These are phyloP conservation scores for Astrothelium subdiscretum DNA, from an alignment of 495 filamentous ascomycete genomes.

Conservation along the genomic window DNA sequence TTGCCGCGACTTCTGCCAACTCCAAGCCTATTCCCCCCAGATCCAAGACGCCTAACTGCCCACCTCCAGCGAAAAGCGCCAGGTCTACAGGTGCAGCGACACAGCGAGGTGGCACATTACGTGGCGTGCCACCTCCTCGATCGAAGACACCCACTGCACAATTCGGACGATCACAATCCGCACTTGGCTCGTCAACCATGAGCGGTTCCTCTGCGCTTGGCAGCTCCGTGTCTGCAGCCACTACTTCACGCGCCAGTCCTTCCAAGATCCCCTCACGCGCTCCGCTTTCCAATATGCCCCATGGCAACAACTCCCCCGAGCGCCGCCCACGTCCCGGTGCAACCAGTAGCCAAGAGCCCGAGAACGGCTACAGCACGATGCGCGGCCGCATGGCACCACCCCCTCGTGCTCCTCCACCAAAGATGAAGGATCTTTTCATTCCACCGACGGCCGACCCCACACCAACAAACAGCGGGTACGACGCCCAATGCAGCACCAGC, in stretches of 20 bases:
- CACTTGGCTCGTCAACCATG: conserved; percentile 32
- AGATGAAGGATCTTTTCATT: conserved; percentile 76
- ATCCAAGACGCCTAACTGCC: conserved; percentile 62
- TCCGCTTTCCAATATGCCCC: conserved; percentile 66
- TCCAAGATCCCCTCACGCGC: conserved; percentile 60
- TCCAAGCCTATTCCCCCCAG: conserved; percentile 44
- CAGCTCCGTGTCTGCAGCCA: conserved; percentile 19
- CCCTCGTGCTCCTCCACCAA: conserved; percentile 65
- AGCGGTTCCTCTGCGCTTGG: conserved; percentile 7
- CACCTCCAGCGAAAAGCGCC: conserved; percentile 12
- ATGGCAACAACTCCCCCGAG: conserved; percentile 75
- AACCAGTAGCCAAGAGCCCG: conserved; percentile 25
- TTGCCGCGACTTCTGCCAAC: conserved; percentile 53
- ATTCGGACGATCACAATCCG: conserved; percentile 42
- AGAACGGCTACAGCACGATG: conserved; percentile 35
- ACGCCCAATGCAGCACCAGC: conserved; percentile 43
- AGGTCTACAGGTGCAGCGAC: conserved; percentile 11
- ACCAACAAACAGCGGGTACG: conserved; percentile 5
- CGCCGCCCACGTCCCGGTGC: conserved; percentile 32
- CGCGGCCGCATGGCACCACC: conserved; percentile 45
- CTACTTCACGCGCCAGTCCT: conserved; percentile 42
- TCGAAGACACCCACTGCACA: conserved; percentile 51
- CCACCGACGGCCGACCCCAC: conserved; percentile 46
- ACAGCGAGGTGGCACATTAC: conserved; percentile 16
- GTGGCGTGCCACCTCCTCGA: conserved; percentile 26